Conservation (phyloP, 768 basidiomycete genomes). For the Mycena rebaudengoi region DNA sequence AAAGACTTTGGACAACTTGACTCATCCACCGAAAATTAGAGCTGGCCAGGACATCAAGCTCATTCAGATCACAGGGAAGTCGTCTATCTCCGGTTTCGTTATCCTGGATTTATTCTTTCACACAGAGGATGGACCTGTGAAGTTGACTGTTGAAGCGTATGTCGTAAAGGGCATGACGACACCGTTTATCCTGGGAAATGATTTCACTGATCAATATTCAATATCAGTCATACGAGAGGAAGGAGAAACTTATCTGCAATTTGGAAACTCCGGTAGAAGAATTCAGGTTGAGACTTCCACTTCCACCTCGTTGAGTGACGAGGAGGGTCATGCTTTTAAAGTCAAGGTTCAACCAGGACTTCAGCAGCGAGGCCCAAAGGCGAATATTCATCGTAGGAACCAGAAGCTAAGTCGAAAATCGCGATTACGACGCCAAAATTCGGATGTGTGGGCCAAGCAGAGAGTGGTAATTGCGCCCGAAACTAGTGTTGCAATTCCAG, state of each 20-base stretch:
- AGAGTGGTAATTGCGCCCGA: constrained; percentile 20
- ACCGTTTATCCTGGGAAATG: constrained; percentile 41
- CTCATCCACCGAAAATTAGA: constrained; percentile 24
- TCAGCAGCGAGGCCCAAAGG: neutral
- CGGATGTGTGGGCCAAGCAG: constrained; percentile 14
- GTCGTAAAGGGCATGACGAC: too few species aligned
- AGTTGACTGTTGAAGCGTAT: constrained; percentile 37
- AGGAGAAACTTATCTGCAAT: neutral
- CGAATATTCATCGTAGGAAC: neutral
- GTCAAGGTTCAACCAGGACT: neutral
- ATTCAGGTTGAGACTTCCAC: neutral
- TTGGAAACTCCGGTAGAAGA: constrained; percentile 1
- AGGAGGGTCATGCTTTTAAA: constrained; percentile 10
- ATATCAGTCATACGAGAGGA: constrained; percentile 35
- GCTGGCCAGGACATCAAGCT: constrained; percentile 39
- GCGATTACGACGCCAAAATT: neutral
- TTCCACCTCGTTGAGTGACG: neutral
- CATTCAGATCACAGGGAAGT: constrained; percentile 41
- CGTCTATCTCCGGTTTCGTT: constrained; percentile 39
- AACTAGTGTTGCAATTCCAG: constrained; percentile 1
- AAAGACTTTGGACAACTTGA: constrained; percentile 2
- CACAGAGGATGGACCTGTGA: constrained; percentile 31
- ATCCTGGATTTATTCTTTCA: constrained; percentile 33
- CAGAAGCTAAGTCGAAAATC: neutral
- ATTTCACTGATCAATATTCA: constrained; percentile 42